Evolutionary conservation across 1,284 basidiomycete species (phyloP).

Genomic region (Rhodotorula sp.): DNA sequence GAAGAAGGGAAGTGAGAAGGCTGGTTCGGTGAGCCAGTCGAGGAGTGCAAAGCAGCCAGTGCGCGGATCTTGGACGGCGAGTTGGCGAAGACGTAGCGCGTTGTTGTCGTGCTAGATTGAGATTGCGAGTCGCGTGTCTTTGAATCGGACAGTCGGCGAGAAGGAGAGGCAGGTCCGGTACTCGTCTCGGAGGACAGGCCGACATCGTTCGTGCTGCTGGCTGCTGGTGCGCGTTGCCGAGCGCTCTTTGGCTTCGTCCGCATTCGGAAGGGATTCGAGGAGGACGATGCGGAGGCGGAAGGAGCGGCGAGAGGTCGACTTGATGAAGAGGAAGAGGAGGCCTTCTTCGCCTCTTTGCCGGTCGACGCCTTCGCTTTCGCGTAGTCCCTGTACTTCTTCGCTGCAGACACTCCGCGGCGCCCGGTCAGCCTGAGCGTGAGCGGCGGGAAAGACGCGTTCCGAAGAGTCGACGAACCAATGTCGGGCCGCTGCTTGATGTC

Average conservation of each 20-base stretch:
- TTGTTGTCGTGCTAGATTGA: neutral
- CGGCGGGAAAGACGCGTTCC: neutral
- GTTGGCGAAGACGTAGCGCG: conserved; percentile 35
- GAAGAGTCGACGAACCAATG: conserved; percentile 28
- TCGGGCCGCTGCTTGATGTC: conserved; percentile 32
- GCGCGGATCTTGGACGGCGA: conserved; percentile 38
- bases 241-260: conserved; percentile 25
- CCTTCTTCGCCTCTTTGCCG: neutral
- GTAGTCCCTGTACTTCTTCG: conserved; percentile 38
- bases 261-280: conserved; percentile 18
- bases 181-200: too few species aligned
- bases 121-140: neutral
- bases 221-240: neutral
- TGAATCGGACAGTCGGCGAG: too few species aligned
- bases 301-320: neutral
- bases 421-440: neutral
- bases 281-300: neutral
- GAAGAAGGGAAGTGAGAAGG: neutral
- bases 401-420: neutral
- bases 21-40: conserved; percentile 26
- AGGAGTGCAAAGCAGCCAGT: conserved; percentile 33
- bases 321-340: neutral
- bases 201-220: neutral
- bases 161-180: too few species aligned
- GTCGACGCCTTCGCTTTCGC: conserved; percentile 14